A percentile compares a stretch with the other conserved stretches of the same genome.
Evolutionary conservation across 768 basidiomycete species (phyloP).

Genomic region (Naematelia encephala): DNA sequence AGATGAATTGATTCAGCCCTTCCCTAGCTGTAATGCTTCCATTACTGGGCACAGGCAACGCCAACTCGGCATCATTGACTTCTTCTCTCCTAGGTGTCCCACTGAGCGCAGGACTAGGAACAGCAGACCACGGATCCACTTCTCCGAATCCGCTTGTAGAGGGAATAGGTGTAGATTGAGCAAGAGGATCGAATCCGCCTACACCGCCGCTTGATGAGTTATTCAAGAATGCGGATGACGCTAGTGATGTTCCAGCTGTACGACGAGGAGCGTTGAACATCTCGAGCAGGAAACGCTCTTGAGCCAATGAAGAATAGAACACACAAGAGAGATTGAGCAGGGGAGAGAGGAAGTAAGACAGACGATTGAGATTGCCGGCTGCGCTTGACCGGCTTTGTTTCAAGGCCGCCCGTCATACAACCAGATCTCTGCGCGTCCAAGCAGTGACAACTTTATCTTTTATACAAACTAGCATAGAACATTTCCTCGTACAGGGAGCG

Average conservation of each 20-base stretch:
- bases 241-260: conserved; percentile 16
- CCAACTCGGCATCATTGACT: conserved; percentile 1
- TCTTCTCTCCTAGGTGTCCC: conserved; percentile 29
- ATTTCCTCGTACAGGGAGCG: too few species aligned
- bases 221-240: conserved; percentile 30
- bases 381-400: background rate
- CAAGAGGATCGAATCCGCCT: conserved; percentile 32
- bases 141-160: conserved; percentile 31
- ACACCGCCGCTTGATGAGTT: conserved; percentile 7
- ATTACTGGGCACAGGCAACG: background rate
- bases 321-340: background rate
- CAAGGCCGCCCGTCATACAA: too few species aligned
- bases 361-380: background rate
- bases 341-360: background rate
- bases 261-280: conserved; percentile 46
- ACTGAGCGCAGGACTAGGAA: conserved; percentile 38
- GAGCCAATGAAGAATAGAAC: background rate
- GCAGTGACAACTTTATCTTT: too few species aligned
- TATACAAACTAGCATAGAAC: too few species aligned
- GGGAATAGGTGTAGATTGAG: conserved; percentile 28
- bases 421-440: too few species aligned
- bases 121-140: conserved; percentile 50
- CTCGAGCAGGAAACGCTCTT: background rate
- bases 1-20: conserved; percentile 19
- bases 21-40: conserved; percentile 1